Conservation (phyloP, 1,284 basidiomycete species). For the Sphaerobolus stellatus region DNA sequence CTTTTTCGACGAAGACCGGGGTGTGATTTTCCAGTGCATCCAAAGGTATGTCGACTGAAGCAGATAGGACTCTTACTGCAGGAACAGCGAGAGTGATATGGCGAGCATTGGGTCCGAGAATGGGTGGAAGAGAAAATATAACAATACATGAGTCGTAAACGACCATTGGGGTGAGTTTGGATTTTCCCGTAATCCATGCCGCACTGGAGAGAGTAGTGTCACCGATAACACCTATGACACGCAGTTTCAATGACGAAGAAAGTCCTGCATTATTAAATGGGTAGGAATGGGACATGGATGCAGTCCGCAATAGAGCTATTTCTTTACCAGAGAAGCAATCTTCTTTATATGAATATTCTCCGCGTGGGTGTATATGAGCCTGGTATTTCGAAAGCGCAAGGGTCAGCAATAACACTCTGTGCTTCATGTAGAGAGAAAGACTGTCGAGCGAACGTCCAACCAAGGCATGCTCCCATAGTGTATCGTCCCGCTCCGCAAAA, state of each 20-base stretch:
- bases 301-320: not conserved
- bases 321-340: not conserved
- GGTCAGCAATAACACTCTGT: not conserved
- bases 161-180: not conserved
- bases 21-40: not conserved
- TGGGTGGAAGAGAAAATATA: not conserved
- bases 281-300: not conserved
- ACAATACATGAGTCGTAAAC: not conserved
- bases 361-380: not conserved
- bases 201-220: not conserved
- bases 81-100: not conserved
- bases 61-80: not conserved
- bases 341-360: not conserved
- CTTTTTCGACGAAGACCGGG: not conserved
- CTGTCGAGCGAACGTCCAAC: not conserved
- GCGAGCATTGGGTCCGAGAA: not conserved
- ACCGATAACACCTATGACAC: not conserved
- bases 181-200: not conserved
- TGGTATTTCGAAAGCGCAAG: not conserved
- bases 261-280: too few species aligned
- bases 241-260: not conserved
- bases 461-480: not conserved
- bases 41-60: too few species aligned
- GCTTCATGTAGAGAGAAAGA: not conserved
- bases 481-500: not conserved